These are phyloP conservation scores for Linnemannia elongata DNA, from an alignment of 192 early-diverging fungal genomes.

Conservation along the genomic window DNA sequence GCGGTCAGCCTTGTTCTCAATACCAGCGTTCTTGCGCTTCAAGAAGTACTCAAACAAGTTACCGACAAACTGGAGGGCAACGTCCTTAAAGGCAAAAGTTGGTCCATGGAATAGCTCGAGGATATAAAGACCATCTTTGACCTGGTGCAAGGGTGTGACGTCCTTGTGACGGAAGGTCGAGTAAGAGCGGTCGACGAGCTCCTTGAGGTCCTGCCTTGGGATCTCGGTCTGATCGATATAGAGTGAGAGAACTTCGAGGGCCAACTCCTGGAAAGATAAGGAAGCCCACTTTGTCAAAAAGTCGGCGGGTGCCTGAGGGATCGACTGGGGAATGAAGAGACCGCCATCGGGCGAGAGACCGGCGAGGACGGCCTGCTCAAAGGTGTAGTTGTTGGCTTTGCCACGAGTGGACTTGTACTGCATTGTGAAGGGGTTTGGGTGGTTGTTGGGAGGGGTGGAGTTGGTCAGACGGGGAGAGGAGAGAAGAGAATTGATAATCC, in stretches of 20 bases:
- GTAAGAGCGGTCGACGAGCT: conserved; percentile 80
- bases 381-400: conserved; percentile 73
- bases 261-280: conserved; percentile 86
- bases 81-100: conserved; percentile 99
- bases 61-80: conserved; percentile 95
- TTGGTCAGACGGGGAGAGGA: neutral
- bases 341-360: conserved; percentile 96
- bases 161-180: conserved; percentile 81
- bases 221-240: conserved; percentile 89
- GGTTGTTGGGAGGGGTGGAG: neutral
- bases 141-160: conserved; percentile 82
- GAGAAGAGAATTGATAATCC: neutral
- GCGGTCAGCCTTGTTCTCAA: conserved; percentile 61
- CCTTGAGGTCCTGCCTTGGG: conserved; percentile 75
- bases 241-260: conserved; percentile 84
- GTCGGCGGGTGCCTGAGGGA: conserved; percentile 80
- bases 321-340: conserved; percentile 89
- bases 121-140: conserved; percentile 75
- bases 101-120: conserved; percentile 98
- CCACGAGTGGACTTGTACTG: conserved; percentile 93
- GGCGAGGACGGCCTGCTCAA: conserved; percentile 93
- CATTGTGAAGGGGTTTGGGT: conserved; percentile 66
- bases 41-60: conserved; percentile 99
- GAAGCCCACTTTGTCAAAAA: conserved; percentile 79
- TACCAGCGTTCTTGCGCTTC: conserved; percentile 72